Conservation (phyloP, 129 eudicot genomes). For the Glebionis coronaria region DNA sequence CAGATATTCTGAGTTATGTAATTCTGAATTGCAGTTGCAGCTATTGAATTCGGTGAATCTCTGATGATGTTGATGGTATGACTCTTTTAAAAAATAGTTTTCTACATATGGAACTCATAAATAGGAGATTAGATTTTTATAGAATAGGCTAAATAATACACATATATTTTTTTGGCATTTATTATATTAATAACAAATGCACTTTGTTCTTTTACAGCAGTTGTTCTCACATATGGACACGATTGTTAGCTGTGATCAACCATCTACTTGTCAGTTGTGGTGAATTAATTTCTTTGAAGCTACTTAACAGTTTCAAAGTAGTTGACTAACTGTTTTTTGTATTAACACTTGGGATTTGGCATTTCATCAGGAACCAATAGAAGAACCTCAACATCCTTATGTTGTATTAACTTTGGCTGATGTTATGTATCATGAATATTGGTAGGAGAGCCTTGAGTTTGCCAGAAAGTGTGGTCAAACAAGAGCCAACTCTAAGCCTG, state of each 20-base stretch:
- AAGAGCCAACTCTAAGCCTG: constrained; percentile 47
- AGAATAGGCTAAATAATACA: background rate
- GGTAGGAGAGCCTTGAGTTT: constrained; percentile 54
- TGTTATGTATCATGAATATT: constrained; percentile 57
- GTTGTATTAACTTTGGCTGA: constrained; percentile 74
- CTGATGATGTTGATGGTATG: constrained; percentile 80
- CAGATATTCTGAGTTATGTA: constrained; percentile 1
- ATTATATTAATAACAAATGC: constrained; percentile 1
- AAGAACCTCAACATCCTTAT: constrained; percentile 61
- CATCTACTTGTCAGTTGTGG: constrained; percentile 66
- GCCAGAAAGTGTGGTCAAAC: constrained; percentile 52
- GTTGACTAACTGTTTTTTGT: constrained; percentile 17
- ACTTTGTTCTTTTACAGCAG: constrained; percentile 55
- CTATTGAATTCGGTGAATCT: constrained; percentile 27
- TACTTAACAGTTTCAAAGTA: background rate
- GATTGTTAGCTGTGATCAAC: constrained; percentile 74
- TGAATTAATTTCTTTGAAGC: constrained; percentile 33
- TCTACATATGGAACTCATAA: background rate
- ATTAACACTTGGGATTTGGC: constrained; percentile 58
- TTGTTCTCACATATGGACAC: constrained; percentile 66
- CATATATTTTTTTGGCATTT: background rate
- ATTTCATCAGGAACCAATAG: constrained; percentile 67
- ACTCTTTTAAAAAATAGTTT: background rate
- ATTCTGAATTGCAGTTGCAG: constrained; percentile 57
- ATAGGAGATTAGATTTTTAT: constrained; percentile 3